Base-by-base conservation (phyloP, 371 early-diverging fungal species). In the Mortierella sp. region DNA sequence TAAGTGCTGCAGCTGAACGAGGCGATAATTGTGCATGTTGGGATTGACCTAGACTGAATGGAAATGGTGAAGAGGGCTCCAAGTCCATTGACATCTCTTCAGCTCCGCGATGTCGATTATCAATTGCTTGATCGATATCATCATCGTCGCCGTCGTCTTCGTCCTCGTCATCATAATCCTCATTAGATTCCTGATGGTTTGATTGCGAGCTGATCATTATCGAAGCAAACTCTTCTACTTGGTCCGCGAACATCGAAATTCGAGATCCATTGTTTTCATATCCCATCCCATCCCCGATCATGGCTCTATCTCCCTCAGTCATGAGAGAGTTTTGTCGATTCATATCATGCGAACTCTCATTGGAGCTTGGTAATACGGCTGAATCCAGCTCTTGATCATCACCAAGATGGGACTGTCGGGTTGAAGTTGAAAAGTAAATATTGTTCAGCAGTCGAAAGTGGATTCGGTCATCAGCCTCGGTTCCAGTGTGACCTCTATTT, bases 1-100 rank as follows among this genome's bases (percentile, higher is more conserved):
- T 61, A 22, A 74, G 71, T 7, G 70, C 73, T 22, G 79, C 79
- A n/a, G 79, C 79, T 1, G 74, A 72, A 10, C 68, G 73, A 0
- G 79, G 79, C 0, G 79, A 79, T 5, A 79, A 59, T 13, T 65
- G 70, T 29, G 79, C 79, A 32, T 79, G 73, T 34, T 60, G 73
- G 5, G 74, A 70, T 13, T 43, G 79, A 22, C 73, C 73, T 6
- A 79, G 28, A 9, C 22, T 28, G 13, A 68, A 67, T 1, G 61
- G 35, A 4, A 70, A 68, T 7, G 59, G 63, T 4, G 70, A 51
- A 12, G 64, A 40, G 7, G 63, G 37, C 17, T 66, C 66, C 8
- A 61, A 32, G 8, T 66, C 61, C 47, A 59, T 42, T 2, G 77
- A 54, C 28, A 28, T 32, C 1, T 56, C 49, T 47, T 37, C 51